Evolutionary conservation across 2,329 filamentous ascomycete species (phyloP).

Genomic region (Trichoderma atroviride): DNA sequence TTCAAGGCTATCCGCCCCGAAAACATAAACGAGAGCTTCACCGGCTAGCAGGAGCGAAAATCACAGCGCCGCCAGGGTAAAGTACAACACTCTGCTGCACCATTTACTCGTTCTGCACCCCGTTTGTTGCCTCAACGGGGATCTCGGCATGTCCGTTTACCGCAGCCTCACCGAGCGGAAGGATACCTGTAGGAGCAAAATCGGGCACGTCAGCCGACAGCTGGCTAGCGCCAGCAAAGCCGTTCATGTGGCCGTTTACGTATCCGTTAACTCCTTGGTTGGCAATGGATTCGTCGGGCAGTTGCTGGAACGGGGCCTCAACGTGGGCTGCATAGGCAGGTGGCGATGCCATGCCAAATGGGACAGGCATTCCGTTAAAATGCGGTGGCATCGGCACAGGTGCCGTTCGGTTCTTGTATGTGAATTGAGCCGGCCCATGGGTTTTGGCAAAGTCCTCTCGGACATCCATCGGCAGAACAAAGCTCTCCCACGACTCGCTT

Average conservation of each 20-base stretch:
- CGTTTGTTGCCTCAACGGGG: slow-evolving; percentile 11
- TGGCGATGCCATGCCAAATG: slow-evolving; percentile 38
- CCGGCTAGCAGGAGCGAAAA: background rate
- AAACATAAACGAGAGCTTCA: background rate
- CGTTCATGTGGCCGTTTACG: slow-evolving; percentile 33
- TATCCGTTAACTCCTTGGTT: slow-evolving; percentile 44
- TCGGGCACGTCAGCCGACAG: slow-evolving; percentile 46
- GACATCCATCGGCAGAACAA: slow-evolving; percentile 71
- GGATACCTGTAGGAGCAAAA: slow-evolving; percentile 42
- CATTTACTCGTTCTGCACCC: slow-evolving; percentile 20
- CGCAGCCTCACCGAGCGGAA: slow-evolving; percentile 6
- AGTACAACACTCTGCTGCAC: background rate
- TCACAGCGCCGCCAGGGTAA: background rate
- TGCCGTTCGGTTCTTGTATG: slow-evolving; percentile 40
- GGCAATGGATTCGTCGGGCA: slow-evolving; percentile 38
- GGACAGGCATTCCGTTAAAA: slow-evolving; percentile 39
- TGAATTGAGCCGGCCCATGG: slow-evolving; percentile 59
- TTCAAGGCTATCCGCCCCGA: background rate
- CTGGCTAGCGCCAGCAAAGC: slow-evolving; percentile 38
- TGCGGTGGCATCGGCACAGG: slow-evolving; percentile 36
- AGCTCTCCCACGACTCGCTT: slow-evolving; percentile 76
- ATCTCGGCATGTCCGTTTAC: slow-evolving; percentile 27
- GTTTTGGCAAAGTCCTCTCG: slow-evolving; percentile 75
- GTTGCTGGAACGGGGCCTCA: slow-evolving; percentile 37
- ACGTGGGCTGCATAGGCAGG: slow-evolving; percentile 37